These are phyloP conservation scores for Puccinia triticina DNA, from an alignment of 1,284 basidiomycete species.

Conservation along the genomic window DNA sequence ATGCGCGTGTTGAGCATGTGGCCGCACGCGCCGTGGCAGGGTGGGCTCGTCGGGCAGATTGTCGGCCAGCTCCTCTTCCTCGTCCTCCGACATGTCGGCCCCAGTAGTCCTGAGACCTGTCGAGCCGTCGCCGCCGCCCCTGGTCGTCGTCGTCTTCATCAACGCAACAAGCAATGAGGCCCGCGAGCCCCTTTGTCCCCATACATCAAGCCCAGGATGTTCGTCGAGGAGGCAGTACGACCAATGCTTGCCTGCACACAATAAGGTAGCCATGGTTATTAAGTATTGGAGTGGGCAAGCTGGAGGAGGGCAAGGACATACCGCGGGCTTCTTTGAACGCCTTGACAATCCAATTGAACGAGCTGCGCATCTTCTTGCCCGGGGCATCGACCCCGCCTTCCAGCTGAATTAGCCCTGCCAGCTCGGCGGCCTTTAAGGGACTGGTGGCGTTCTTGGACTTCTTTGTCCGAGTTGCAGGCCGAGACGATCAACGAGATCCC, in stretches of 20 bases:
- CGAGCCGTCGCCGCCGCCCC: too few relatives aligned
- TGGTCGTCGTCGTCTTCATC: background rate
- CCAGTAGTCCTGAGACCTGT: too few relatives aligned
- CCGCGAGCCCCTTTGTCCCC: slow-evolving; percentile 4
- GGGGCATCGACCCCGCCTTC: slow-evolving; percentile 58
- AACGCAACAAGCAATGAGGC: background rate
- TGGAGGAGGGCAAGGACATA: slow-evolving; percentile 19
- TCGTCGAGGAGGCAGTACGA: slow-evolving; percentile 47
- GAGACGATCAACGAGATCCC: slow-evolving; percentile 57
- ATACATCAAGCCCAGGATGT: slow-evolving; percentile 18
- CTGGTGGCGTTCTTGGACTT: slow-evolving; percentile 53
- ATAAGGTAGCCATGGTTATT: too few relatives aligned
- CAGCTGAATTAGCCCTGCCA: slow-evolving; percentile 58
- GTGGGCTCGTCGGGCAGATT: too few relatives aligned
- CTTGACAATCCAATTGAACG: slow-evolving; percentile 57
- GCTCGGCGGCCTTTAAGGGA: slow-evolving; percentile 54
- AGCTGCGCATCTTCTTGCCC: slow-evolving; percentile 56
- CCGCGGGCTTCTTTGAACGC: slow-evolving; percentile 57
- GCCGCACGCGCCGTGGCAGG: slow-evolving; percentile 85
- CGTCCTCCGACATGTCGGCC: too few relatives aligned
- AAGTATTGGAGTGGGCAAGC: too few relatives aligned
- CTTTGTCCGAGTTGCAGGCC: slow-evolving; percentile 56
- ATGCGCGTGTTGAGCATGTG: slow-evolving; percentile 82
- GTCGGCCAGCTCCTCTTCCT: too few relatives aligned
- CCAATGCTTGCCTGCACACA: slow-evolving; percentile 37